A percentile compares a stretch with the other conserved stretches of the same genome.
phyloP scores from a whole-genome alignment of 306 rosid genomes.

The Cajanus cajan region DNA sequence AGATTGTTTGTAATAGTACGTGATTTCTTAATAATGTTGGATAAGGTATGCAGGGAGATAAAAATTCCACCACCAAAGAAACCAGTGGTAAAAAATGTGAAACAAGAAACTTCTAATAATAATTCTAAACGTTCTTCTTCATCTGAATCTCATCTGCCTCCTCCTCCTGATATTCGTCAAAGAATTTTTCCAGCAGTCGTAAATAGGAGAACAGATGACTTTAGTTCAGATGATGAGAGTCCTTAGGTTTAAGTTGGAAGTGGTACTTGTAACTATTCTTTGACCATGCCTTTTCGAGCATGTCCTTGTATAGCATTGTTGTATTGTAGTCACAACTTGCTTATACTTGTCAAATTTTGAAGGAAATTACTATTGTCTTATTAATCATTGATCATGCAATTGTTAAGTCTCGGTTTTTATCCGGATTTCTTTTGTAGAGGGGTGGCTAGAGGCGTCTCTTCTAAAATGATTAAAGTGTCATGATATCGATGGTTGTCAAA shows the following conservation, averaged over 20 bases:
- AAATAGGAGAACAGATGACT: conserved; percentile 56
- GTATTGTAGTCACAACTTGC: not conserved
- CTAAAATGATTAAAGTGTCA: not conserved
- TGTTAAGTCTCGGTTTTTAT: conserved; percentile 10
- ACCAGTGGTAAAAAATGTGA: conserved; percentile 23
- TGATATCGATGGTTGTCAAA: not conserved
- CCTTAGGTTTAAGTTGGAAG: conserved; percentile 49
- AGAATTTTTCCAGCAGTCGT: conserved; percentile 57
- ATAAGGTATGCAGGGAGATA: conserved; percentile 78
- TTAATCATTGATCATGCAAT: conserved; percentile 6
- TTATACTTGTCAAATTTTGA: conserved; percentile 1
- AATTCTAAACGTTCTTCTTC: conserved; percentile 34
- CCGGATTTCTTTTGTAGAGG: not conserved
- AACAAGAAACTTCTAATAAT: conserved; percentile 35
- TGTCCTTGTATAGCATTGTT: conserved; percentile 21
- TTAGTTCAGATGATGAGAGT: conserved; percentile 87
- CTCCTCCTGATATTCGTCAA: conserved; percentile 50
- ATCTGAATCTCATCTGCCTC: conserved; percentile 34
- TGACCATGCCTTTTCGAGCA: not conserved
- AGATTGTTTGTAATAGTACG: conserved; percentile 73
- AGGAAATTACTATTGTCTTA: not conserved
- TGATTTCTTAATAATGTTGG: conserved; percentile 82
- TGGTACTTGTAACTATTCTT: conserved; percentile 30
- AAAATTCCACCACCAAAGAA: conserved; percentile 30
- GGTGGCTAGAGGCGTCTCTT: conserved; percentile 13